A percentile compares a stretch with the other conserved stretches of the same genome.
Conservation (phyloP, 2,329 filamentous ascomycete species). For the Colletotrichum sp. region DNA sequence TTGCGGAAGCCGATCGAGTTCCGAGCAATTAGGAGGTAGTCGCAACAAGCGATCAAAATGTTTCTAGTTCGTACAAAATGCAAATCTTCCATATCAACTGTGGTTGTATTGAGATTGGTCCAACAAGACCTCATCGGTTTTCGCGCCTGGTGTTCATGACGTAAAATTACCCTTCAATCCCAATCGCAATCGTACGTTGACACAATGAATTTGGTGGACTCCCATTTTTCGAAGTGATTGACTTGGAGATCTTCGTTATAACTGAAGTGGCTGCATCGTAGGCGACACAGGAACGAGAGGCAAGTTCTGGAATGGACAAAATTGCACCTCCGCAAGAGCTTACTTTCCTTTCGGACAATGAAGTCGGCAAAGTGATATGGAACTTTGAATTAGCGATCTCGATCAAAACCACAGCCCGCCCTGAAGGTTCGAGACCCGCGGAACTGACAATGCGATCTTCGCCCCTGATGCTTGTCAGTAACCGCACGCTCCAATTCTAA, state of each 20-base stretch:
- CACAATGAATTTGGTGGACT: too few species aligned
- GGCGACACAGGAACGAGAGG: too few species aligned
- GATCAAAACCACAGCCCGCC: background rate
- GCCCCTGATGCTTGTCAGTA: background rate
- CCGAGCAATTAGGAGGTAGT: background rate
- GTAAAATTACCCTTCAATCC: too few species aligned
- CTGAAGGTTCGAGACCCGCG: background rate
- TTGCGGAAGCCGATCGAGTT: constrained; percentile 5
- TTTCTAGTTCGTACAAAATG: background rate
- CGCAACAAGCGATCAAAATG: rapidly evolving
- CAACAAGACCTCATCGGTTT: rapidly evolving
- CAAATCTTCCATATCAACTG: rapidly evolving
- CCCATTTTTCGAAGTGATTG: too few species aligned
- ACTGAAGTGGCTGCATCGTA: too few species aligned
- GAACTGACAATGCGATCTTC: background rate
- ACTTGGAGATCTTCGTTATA: rapidly evolving
- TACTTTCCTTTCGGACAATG: background rate
- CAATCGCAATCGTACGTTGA: too few species aligned
- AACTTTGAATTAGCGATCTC: background rate
- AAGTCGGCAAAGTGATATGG: background rate
- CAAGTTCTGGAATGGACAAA: background rate
- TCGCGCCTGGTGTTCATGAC: rapidly evolving
- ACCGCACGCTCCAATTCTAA: background rate
- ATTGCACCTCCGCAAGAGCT: background rate
- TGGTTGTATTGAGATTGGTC: background rate